Evolutionary conservation across 768 basidiomycete species (phyloP).

Genomic region (Sutorius australiensis): DNA sequence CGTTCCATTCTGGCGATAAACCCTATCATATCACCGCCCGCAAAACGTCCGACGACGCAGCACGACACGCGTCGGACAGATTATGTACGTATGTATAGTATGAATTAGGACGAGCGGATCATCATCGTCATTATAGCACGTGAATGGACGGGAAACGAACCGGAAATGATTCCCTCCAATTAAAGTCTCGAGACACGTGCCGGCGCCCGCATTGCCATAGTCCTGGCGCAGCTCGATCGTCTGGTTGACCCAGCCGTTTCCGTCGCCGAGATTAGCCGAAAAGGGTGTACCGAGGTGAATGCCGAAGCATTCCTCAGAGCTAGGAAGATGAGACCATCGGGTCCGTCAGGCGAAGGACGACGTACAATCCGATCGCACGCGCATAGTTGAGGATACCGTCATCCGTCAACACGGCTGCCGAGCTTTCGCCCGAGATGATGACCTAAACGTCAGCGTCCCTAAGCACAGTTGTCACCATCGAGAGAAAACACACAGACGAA

Average conservation of each 20-base stretch:
- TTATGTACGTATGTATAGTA: too few relatives aligned
- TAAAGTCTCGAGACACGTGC: conserved; percentile 45
- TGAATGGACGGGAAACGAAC: conserved; percentile 15
- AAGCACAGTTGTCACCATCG: background rate
- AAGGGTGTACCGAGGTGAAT: conserved; percentile 36
- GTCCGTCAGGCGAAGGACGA: background rate
- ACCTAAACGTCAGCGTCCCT: conserved; percentile 32
- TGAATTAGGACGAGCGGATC: background rate
- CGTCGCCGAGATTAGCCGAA: conserved; percentile 47
- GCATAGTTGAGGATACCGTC: conserved; percentile 58
- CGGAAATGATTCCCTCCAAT: conserved; percentile 49
- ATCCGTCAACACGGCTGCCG: conserved; percentile 52
- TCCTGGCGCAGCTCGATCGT: conserved; percentile 44
- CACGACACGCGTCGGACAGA: too few relatives aligned
- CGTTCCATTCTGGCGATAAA: conserved; percentile 58
- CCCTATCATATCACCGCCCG: conserved; percentile 18
- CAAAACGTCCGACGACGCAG: background rate
- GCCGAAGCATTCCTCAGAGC: conserved; percentile 37
- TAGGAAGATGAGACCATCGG: conserved; percentile 16
- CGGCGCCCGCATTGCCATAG: conserved; percentile 32
- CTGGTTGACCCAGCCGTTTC: conserved; percentile 42
- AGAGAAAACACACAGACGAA: conserved; percentile 9
- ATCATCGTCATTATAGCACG: background rate
- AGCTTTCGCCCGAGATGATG: conserved; percentile 64
- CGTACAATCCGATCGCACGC: conserved; percentile 60